Base-by-base conservation (phyloP, 1,284 basidiomycete genomes). In the Apiotrichum laibachii region DNA sequence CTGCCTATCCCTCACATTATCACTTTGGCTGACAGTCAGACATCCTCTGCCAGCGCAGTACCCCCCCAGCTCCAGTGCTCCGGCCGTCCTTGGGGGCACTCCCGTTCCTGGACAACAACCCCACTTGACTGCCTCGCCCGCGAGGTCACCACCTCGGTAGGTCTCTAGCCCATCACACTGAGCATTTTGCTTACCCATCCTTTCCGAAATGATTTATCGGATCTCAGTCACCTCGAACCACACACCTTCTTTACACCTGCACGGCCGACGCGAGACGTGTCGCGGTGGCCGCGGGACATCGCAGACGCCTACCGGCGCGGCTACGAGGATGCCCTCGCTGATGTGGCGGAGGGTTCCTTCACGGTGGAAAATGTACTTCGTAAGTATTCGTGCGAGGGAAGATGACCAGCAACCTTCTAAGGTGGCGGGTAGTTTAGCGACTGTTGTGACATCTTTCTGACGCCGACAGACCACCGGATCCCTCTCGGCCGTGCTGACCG, bases 311-410 rank as follows among this genome's bases (percentile, higher is more conserved):
- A 63, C 37, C 40, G 19, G 7, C 44, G 31, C 1, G 61, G 58
- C 19, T 63, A 50, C 34, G 22, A 57, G 0, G 61, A 63, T n/a
- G 61, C 61, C 1, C 34, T 63, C 22, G 31, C 35, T 15, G 53
- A 58, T 31, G 53, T 63, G 2, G 33, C 50, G 2, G 55, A 59
- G 10, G 61, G 61, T 0, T 44, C 45, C 6, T 37, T 60, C 26
- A 57, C 54, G 33, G 22, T 63, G 16, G 61, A 63, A 19, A 53
- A 50, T 13, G 46, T 37, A 4, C 42, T 48, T 13, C 47, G 61
- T 63, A 21, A 60, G 61, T 63, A 18, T 48, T 7, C 19, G 7
- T 15, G 45, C 11, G 5, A 31, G 26, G 26, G 26, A 31, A 31
- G 26, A 3, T 31, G 26, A 31, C 7, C 26, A 31, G 26, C 26